Evolutionary conservation across 495 filamentous ascomycete species (phyloP).

Genomic region (Xylaria grammica): DNA sequence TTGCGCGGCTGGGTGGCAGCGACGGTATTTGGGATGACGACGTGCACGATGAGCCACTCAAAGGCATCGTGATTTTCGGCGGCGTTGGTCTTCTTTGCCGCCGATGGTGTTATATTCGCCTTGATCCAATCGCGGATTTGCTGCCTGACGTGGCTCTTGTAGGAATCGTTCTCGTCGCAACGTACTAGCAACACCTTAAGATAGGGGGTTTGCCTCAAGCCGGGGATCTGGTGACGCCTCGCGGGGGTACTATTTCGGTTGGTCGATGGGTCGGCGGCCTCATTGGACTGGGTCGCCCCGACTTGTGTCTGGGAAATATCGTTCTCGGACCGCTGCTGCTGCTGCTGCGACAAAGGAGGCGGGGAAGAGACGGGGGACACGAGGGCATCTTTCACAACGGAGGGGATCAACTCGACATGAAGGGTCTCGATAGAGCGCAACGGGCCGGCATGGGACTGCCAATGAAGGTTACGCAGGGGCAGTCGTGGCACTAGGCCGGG

Average conservation of each 20-base stretch:
- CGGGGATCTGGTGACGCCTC: conserved; percentile 93
- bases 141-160: conserved; percentile 79
- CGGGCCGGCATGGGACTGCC: conserved; percentile 91
- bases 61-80: conserved; percentile 90
- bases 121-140: conserved; percentile 91
- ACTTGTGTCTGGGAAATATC: conserved; percentile 59
- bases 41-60: conserved; percentile 94
- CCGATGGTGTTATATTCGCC: conserved; percentile 62
- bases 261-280: conserved; percentile 38
- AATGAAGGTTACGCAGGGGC: conserved; percentile 91
- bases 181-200: conserved; percentile 86
- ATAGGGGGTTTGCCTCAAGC: conserved; percentile 91
- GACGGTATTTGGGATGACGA: conserved; percentile 80
- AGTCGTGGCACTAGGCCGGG: conserved; percentile 76
- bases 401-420: conserved; percentile 82
- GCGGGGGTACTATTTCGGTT: conserved; percentile 28
- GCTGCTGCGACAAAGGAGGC: conserved; percentile 28
- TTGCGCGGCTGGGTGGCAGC: conserved; percentile 72
- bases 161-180: conserved; percentile 93
- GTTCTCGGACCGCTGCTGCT: conserved; percentile 41
- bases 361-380: conserved; percentile 47
- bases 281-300: conserved; percentile 37
- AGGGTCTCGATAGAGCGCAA: conserved; percentile 90
- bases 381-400: conserved; percentile 43
- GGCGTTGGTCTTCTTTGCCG: conserved; percentile 46